Conservation (phyloP, 345 rosid genomes). For the Eucalyptus caleyi region DNA sequence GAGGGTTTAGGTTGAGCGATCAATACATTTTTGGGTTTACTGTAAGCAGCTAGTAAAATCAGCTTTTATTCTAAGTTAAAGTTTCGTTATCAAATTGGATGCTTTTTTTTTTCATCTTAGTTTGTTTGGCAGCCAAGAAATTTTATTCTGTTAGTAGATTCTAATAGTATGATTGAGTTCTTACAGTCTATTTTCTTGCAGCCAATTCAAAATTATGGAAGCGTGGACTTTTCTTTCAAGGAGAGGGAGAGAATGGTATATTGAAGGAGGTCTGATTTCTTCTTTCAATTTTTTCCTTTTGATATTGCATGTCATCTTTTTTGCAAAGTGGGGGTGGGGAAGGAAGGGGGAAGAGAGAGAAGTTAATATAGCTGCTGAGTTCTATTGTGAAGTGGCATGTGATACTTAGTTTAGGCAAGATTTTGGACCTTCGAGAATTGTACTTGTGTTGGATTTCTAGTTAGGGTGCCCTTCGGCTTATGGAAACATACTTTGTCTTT, state of each 20-base stretch:
- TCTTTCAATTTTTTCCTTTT: background rate
- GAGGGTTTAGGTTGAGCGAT: background rate
- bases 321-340: background rate
- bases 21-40: background rate
- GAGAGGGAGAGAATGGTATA: slow-evolving; percentile 19
- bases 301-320: background rate
- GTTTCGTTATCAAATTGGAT: background rate
- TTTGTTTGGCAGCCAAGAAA: background rate
- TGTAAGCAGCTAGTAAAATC: background rate
- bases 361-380: background rate
- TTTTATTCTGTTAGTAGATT: background rate
- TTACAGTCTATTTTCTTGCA: slow-evolving; percentile 12
- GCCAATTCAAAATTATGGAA: slow-evolving; percentile 72
- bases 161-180: background rate
- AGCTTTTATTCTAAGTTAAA: background rate
- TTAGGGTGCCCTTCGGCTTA: background rate
- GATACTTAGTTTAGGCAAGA: background rate
- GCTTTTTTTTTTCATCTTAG: background rate
- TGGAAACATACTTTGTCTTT: background rate
- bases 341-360: background rate
- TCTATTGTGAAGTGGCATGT: background rate
- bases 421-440: background rate
- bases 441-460: background rate
- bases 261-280: slow-evolving; percentile 55
- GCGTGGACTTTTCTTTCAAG: slow-evolving; percentile 58